Conservation (phyloP, 768 basidiomycete species). For the Serendipita sp. region DNA sequence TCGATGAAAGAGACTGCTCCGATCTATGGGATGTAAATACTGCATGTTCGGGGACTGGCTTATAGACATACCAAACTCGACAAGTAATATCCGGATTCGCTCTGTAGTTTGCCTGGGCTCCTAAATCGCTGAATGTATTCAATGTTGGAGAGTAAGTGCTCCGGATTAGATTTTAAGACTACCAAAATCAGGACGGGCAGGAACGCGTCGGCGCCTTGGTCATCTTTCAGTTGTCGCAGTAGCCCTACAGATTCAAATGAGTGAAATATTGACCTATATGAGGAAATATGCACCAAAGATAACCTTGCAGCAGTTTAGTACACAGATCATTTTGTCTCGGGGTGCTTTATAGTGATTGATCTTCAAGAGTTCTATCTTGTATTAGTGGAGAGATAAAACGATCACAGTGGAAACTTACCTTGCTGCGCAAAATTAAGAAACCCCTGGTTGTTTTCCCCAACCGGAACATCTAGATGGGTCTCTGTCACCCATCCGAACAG, state of each 20-base stretch:
- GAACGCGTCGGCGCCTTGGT: conserved; percentile 88
- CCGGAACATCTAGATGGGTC: conserved; percentile 79
- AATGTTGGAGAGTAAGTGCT: conserved; percentile 84
- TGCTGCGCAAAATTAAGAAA: conserved; percentile 83
- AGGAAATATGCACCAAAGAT: conserved; percentile 65
- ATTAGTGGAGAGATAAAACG: background rate
- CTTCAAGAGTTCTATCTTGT: conserved; percentile 64
- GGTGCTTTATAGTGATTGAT: conserved; percentile 99
- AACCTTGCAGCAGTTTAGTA: conserved; percentile 96
- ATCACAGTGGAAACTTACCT: conserved; percentile 31
- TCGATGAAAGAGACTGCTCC: conserved; percentile 97
- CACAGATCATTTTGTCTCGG: conserved; percentile 93
- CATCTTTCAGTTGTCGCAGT: conserved; percentile 69
- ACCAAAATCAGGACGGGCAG: conserved; percentile 89
- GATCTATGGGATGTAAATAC: conserved; percentile 36
- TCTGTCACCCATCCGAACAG: conserved; percentile 86
- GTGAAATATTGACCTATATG: conserved; percentile 5
- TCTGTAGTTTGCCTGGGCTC: conserved; percentile 75
- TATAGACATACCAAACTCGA: conserved; percentile 64
- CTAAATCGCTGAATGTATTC: conserved; percentile 98
- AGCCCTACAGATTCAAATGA: conserved; percentile 39
- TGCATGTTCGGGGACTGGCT: background rate
- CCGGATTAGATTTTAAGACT: conserved; percentile 86
- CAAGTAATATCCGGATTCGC: conserved; percentile 93
- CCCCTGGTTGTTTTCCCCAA: conserved; percentile 54